Evolutionary conservation across 805 yeast genomes (phyloP), one percentile per base, ranked within the genome.

Genomic region (Spathaspora boniae): DNA sequence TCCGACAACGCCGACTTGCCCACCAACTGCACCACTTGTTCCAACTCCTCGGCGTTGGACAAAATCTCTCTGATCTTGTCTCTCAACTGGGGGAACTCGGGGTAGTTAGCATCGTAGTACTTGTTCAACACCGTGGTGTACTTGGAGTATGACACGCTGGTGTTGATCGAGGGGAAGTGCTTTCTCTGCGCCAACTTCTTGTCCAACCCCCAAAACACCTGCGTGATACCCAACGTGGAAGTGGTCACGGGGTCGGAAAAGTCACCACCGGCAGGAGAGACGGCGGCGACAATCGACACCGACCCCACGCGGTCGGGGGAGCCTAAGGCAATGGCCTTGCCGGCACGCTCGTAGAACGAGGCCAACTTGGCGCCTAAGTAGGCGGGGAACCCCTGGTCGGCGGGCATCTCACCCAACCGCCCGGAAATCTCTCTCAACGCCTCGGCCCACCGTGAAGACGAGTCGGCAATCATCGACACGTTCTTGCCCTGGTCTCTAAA

Each of bases 321-420:
- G 57, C 99, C 99, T 42, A 93, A 74, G 3, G 96, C 91, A 53
- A 82, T 74, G 29, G 96, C 95, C 62, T 84, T 87, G 71, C 99
- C 99, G 31, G 99, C 99, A 74, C 99, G 87, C 73, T 93, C 99
- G 68, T 93, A 93, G 79, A 93, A 93, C 38, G 98, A 91, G 39
- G 99, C 98, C 55, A 93, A 78, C 63, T 93, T 93, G 35, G 99
- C 96, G 72, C 98, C 98, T 63, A 93, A 76, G 64, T 93, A 93
- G 34, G 99, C 99, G 43, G 99, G 99, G 93, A 89, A 93, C 75
- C 99, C 99, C 75, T 94, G 98, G 70, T 93, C 99, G 44, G 99
- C 99, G 61, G 99, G 99, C 99, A 93, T 93, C 76, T 93, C 99
- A 70, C 98, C 99, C 64, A 93, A 76, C 78, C 99, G 95, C 78